Evolutionary conservation across 2,329 filamentous ascomycete species (phyloP).

Genomic region (Cyclaneusma minus): DNA sequence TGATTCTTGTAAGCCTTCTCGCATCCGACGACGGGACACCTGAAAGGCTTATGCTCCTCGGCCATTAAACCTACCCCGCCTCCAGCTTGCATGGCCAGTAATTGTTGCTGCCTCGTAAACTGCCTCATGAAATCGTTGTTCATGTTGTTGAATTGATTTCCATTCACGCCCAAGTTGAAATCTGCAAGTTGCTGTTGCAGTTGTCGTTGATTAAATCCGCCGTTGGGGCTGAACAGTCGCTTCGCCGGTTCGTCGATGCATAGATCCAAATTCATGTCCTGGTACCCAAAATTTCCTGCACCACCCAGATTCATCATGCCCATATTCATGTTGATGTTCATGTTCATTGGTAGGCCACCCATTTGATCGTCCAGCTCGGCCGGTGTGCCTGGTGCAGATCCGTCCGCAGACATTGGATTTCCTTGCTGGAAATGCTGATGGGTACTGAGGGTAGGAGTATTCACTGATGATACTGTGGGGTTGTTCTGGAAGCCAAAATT

Average conservation of each 20-base stretch:
- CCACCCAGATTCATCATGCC: conserved; percentile 23
- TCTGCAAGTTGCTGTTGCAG: conserved; percentile 54
- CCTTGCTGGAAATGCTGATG: conserved; percentile 51
- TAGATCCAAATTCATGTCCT: conserved; percentile 39
- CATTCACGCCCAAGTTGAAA: conserved; percentile 53
- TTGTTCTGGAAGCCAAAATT: conserved; percentile 78
- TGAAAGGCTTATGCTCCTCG: conserved; percentile 94
- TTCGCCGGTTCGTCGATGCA: conserved; percentile 91
- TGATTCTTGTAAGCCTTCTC: conserved; percentile 99
- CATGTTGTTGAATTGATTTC: conserved; percentile 47
- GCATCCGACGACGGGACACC: conserved; percentile 93
- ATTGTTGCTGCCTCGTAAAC: conserved; percentile 43
- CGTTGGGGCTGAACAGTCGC: conserved; percentile 75
- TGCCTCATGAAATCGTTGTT: conserved; percentile 61
- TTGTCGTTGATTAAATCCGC: conserved; percentile 49
- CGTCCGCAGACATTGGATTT: conserved; percentile 33
- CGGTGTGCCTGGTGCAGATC: conserved; percentile 54
- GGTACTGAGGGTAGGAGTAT: conserved; percentile 79
- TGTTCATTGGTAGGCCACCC: conserved; percentile 41
- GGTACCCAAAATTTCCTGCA: conserved; percentile 18
- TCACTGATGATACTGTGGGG: conserved; percentile 91
- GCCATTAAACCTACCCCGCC: conserved; percentile 12
- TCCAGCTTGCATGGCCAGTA: conserved; percentile 27
- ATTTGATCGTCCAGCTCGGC: conserved; percentile 64
- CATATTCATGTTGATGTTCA: conserved; percentile 39